Percentiles rank a stretch among this genome's conserved stretches.
These are phyloP conservation scores for Cephalotrichum gorgonifer DNA, from an alignment of 2,329 filamentous ascomycete species.

Conservation along the genomic window DNA sequence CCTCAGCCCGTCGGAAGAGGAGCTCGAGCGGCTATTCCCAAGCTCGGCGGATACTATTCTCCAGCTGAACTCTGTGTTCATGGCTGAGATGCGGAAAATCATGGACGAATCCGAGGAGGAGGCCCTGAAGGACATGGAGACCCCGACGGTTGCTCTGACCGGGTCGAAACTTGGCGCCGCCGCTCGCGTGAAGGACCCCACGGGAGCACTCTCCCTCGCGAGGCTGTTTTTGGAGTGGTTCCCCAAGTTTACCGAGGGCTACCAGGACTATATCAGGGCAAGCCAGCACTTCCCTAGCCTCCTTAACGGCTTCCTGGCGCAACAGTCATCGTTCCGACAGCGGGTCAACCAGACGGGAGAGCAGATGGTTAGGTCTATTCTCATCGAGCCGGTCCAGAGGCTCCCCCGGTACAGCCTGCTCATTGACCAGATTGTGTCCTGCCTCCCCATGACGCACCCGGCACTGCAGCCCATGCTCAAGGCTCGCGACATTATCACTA, in stretches of 20 bases:
- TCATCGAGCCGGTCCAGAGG: constrained; percentile 94
- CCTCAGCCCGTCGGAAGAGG: constrained; percentile 59
- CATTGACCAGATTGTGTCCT: constrained; percentile 88
- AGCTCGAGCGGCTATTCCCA: constrained; percentile 72
- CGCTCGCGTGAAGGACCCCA: constrained; percentile 54
- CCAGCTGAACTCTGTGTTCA: constrained; percentile 69
- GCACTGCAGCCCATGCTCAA: constrained; percentile 75
- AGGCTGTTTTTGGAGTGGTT: constrained; percentile 84
- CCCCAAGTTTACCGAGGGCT: constrained; percentile 81
- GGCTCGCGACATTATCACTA: constrained; percentile 85
- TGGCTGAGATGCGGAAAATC: constrained; percentile 63
- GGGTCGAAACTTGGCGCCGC: constrained; percentile 33
- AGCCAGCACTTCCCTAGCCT: constrained; percentile 80
- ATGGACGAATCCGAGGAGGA: constrained; percentile 78
- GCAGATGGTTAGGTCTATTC: constrained; percentile 76
- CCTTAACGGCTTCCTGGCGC: constrained; percentile 68
- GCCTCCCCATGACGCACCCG: constrained; percentile 75
- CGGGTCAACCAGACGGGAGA: constrained; percentile 77
- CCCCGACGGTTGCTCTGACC: constrained; percentile 28
- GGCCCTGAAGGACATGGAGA: constrained; percentile 66
- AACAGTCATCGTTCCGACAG: constrained; percentile 72
- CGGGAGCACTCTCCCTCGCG: constrained; percentile 68
- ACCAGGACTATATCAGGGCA: constrained; percentile 84
- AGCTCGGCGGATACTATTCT: constrained; percentile 70
- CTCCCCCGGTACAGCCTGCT: constrained; percentile 90